Evolutionary conservation across 208 protist species (phyloP).

Genomic region (Trypanosoma vivax): DNA sequence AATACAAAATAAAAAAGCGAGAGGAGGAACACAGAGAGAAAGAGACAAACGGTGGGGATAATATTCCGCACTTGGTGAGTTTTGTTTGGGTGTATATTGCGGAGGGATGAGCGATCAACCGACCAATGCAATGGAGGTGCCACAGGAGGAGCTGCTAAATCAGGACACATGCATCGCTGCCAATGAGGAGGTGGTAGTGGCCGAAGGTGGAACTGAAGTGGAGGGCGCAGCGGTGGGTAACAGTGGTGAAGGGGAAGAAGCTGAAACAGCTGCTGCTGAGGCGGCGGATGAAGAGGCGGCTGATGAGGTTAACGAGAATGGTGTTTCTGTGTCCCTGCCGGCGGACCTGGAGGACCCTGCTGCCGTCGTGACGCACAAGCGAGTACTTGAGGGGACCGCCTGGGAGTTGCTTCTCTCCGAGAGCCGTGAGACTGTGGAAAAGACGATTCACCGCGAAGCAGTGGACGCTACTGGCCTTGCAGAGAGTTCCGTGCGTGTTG

Average conservation of each 20-base stretch:
- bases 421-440: constrained; percentile 32
- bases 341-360: constrained; percentile 10
- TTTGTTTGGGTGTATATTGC: too few species aligned
- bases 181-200: neutral
- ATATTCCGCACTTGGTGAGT: too few species aligned
- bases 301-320: constrained; percentile 3
- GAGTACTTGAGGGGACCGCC: constrained; percentile 16
- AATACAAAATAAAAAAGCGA: too few species aligned
- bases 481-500: constrained; percentile 30
- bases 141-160: too few species aligned
- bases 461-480: constrained; percentile 31
- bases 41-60: too few species aligned
- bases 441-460: constrained; percentile 35
- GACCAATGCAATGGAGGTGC: too few species aligned
- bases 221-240: neutral
- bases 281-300: constrained; percentile 4
- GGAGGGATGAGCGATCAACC: too few species aligned
- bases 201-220: neutral
- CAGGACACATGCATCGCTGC: too few species aligned
- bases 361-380: constrained; percentile 25
- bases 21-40: too few species aligned
- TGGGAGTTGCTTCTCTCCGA: constrained; percentile 31
- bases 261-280: neutral
- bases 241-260: neutral
- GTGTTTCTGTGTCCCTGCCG: constrained; percentile 11